Conservation (phyloP, 306 rosid genomes). For the Trifolium repens region DNA sequence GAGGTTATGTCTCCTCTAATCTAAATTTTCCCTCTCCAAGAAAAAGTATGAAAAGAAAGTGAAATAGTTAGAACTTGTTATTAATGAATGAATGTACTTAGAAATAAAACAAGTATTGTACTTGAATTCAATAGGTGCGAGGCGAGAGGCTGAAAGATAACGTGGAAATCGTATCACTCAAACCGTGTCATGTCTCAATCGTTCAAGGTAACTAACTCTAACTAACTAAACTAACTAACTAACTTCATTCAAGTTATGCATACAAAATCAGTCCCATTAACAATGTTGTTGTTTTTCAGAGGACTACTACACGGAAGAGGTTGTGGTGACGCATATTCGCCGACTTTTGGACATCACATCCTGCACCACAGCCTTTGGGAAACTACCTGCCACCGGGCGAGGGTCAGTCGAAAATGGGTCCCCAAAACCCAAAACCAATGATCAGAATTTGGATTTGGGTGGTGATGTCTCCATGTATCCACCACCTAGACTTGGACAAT, state of each 20-base stretch:
- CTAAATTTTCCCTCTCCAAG: no score
- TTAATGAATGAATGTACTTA: no score
- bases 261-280: no score
- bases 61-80: no score
- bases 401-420: conserved; percentile 33
- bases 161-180: conserved; percentile 79
- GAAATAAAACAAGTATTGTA: no score
- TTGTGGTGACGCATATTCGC: conserved; percentile 73
- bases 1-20: no score
- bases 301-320: conserved; percentile 80
- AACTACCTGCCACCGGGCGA: no score
- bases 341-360: conserved; percentile 84
- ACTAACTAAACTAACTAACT: not conserved
- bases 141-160: conserved; percentile 73
- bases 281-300: conserved; percentile 47
- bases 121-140: conserved; percentile 53
- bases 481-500: conserved; percentile 84
- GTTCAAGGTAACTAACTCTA: conserved; percentile 62
- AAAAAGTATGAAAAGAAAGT: no score
- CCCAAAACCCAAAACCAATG: conserved; percentile 39
- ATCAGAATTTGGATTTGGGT: conserved; percentile 45
- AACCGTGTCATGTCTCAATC: conserved; percentile 79
- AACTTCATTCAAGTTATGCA: not conserved
- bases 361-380: conserved; percentile 72
- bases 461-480: conserved; percentile 78